Evolutionary conservation across 768 basidiomycete species (phyloP).

Genomic region (Psilocybe cubensis): DNA sequence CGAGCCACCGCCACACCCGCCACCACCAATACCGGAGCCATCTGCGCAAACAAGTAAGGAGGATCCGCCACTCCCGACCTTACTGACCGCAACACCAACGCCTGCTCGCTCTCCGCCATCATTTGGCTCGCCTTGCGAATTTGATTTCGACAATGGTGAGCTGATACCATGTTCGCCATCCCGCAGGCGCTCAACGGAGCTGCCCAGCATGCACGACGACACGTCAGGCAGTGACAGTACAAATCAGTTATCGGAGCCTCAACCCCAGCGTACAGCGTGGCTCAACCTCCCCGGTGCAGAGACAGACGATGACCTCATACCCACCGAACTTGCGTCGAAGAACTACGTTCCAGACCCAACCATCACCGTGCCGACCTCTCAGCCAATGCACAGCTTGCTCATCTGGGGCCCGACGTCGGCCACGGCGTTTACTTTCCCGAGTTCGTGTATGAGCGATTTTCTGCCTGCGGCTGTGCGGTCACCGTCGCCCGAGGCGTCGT

Average conservation of each 20-base stretch:
- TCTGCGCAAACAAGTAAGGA: too few species aligned
- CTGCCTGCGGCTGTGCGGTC: conserved; percentile 36
- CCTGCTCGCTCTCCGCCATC: background rate
- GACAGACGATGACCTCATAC: conserved; percentile 34
- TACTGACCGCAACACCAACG: too few species aligned
- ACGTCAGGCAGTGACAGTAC: background rate
- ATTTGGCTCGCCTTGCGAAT: conserved; percentile 2
- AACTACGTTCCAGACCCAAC: conserved; percentile 24
- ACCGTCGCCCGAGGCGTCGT: conserved; percentile 43
- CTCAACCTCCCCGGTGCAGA: conserved; percentile 39
- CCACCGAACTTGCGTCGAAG: conserved; percentile 25
- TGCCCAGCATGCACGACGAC: conserved; percentile 18
- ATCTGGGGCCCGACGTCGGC: conserved; percentile 40
- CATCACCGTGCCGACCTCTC: conserved; percentile 16
- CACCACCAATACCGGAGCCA: background rate
- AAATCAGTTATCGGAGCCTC: background rate
- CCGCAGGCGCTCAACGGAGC: conserved; percentile 17
- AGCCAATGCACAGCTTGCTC: conserved; percentile 31
- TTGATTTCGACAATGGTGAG: background rate
- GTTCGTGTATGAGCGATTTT: background rate
- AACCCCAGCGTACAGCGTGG: conserved; percentile 23
- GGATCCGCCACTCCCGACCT: too few species aligned
- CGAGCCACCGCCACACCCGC: background rate
- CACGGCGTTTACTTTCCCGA: conserved; percentile 28
- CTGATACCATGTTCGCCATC: conserved; percentile 21